phyloP scores from a whole-genome alignment of 257 asterid species.

The Avicennia marina region DNA sequence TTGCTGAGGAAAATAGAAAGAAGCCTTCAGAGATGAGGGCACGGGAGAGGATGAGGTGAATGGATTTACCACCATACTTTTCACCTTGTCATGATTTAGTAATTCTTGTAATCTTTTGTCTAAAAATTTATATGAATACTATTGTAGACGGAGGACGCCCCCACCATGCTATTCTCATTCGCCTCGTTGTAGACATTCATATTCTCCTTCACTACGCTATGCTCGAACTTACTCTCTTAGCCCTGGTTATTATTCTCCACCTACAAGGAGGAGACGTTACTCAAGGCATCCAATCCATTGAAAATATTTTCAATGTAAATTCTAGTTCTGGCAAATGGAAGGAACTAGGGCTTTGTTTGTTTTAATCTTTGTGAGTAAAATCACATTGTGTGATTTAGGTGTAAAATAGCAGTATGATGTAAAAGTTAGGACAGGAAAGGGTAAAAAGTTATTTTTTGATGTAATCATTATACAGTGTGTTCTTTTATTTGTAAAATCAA shows the following conservation, averaged over 20 bases:
- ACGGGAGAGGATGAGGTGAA: constrained; percentile 44
- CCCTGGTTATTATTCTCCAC: constrained; percentile 29
- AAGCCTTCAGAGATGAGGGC: constrained; percentile 77
- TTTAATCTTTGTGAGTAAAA: background rate
- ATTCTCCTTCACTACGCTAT: constrained; percentile 23
- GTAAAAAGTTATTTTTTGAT: too few relatives aligned
- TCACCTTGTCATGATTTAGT: background rate
- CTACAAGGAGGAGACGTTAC: constrained; percentile 24
- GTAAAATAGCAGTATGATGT: too few relatives aligned
- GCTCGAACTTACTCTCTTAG: constrained; percentile 26
- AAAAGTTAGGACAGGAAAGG: too few relatives aligned
- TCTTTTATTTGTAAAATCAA: too few relatives aligned
- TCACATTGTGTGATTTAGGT: too few relatives aligned
- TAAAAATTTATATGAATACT: background rate
- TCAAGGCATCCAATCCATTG: constrained; percentile 27
- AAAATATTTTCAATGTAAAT: background rate
- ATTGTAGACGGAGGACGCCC: constrained; percentile 7
- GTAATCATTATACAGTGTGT: too few relatives aligned
- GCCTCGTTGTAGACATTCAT: constrained; percentile 12
- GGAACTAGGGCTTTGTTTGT: background rate
- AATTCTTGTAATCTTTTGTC: too few relatives aligned
- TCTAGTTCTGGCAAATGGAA: background rate
- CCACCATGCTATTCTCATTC: constrained; percentile 27
- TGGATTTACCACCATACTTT: background rate
- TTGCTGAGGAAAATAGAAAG: constrained; percentile 28